phyloP scores from a whole-genome alignment of 305 asterid species.

The Striga hermonthica region DNA sequence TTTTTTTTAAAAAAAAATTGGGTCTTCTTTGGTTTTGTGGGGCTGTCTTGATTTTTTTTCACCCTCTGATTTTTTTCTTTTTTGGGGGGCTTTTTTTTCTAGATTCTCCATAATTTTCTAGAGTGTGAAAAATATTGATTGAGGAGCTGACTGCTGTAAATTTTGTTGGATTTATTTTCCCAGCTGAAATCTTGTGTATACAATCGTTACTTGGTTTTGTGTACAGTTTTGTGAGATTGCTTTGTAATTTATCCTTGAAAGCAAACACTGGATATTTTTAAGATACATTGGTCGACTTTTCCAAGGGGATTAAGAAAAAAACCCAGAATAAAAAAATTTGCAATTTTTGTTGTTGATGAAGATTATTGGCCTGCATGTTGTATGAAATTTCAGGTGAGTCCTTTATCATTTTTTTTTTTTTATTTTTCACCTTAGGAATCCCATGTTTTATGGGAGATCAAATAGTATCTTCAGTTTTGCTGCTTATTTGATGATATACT shows the following conservation, averaged over 20 bases:
- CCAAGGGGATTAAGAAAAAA: not conserved
- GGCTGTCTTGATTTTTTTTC: slow-evolving; percentile 23
- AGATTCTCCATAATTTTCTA: slow-evolving; percentile 15
- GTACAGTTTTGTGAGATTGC: not conserved
- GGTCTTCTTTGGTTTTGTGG: slow-evolving; percentile 25
- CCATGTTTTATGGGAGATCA: slow-evolving; percentile 8
- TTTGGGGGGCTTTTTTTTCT: slow-evolving; percentile 2
- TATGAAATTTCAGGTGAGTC: slow-evolving; percentile 34
- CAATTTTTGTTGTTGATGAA: not conserved
- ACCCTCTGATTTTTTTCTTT: slow-evolving; percentile 19
- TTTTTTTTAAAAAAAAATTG: slow-evolving; percentile 17
- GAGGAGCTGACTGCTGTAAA: slow-evolving; percentile 16
- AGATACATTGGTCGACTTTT: slow-evolving; percentile 6
- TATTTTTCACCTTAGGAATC: not conserved
- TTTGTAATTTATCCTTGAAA: no score
- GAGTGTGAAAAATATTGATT: not conserved
- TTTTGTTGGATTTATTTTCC: not conserved
- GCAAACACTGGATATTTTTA: slow-evolving; percentile 2
- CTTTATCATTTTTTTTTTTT: slow-evolving; percentile 18
- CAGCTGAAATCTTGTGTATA: not conserved
- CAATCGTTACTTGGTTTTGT: slow-evolving; percentile 30
- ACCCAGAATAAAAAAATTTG: not conserved
- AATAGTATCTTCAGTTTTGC: slow-evolving; percentile 10
- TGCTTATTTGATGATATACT: not conserved
- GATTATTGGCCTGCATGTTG: slow-evolving; percentile 40